A percentile compares a stretch with the other conserved stretches of the same genome.
These are phyloP conservation scores for Penicillium samsonianum DNA, from an alignment of 495 filamentous ascomycete genomes.

Conservation along the genomic window DNA sequence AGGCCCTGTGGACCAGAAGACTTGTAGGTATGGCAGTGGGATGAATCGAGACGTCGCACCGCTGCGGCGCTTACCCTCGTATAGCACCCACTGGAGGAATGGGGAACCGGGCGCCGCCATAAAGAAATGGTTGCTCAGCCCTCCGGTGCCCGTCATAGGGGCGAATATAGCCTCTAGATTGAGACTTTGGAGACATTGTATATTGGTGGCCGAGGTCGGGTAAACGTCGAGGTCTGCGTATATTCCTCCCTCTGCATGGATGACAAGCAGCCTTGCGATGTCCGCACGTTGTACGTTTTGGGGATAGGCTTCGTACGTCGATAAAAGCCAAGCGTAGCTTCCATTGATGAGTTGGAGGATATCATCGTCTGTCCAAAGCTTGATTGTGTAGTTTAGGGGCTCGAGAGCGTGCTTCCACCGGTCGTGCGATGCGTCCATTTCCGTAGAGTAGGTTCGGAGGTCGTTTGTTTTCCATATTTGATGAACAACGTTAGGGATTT, in stretches of 20 bases:
- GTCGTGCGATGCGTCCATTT: neutral
- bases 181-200: conserved; percentile 4
- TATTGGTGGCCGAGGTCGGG: neutral
- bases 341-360: conserved; percentile 8
- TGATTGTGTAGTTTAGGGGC: neutral
- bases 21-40: conserved; percentile 6
- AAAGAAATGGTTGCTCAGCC: conserved; percentile 16
- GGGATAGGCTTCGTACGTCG: conserved; percentile 12
- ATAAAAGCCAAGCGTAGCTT: conserved; percentile 9
- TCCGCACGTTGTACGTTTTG: conserved; percentile 1
- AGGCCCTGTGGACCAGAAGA: conserved; percentile 15
- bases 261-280: neutral
- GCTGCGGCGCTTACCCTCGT: conserved; percentile 13
- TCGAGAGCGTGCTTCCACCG: neutral
- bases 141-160: conserved; percentile 5
- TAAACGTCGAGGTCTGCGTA: conserved; percentile 16
- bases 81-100: conserved; percentile 8
- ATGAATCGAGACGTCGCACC: conserved; percentile 4
- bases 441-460: neutral
- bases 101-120: conserved; percentile 5
- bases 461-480: conserved; percentile 2
- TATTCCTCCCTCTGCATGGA: conserved; percentile 12
- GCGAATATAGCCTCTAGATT: conserved; percentile 10
- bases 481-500: neutral
- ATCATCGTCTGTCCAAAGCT: neutral